Base-by-base conservation (phyloP, 2,329 filamentous ascomycete genomes). In the Zymoseptoria passerinii region DNA sequence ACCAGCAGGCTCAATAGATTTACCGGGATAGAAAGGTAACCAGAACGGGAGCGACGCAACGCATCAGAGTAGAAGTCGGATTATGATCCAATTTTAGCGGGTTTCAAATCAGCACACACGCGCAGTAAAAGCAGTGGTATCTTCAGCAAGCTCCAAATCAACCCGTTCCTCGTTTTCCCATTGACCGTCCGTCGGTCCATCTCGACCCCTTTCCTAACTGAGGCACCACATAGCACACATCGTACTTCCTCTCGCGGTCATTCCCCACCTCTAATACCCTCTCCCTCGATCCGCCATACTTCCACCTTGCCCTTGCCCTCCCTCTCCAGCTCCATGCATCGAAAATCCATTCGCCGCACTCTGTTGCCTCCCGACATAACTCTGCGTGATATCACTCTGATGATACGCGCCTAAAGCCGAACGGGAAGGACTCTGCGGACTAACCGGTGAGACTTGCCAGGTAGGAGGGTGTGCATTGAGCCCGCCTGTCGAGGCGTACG, bases 341-440 rank as follows among this genome's bases (percentile, higher is more conserved):
- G 75, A 78, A 54, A 76, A 51, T 27, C 76, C 73, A 57, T 76
- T 73, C 4, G 66, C 71, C 28, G 75, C 73, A 57, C 74, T 77
- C 60, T 73, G 69, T 65, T 79, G 76, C 49, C 77, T 66, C 2
- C 73, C 72, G 28, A 78, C 62, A 59, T 78, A 78, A 3, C 71
- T 74, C 3, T 73, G 73, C 23, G 75, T 77, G 3, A 65, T 59
- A 16, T 61, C 64, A 20, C 59, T 63, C 18, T 73, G 69, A 50
- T 70, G 67, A 40, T 61, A 76, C 1, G 69, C 56, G 1, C 67
- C 67, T 8, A 58, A 58, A 1, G 57, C 64, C 8, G 69, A 66
- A 4, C 67, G 62, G 35, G 60, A 55, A 2, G 65, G 58, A 16
- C 61, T 60, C 13, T 56, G 53, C 29, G 59, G 58, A 23, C 44